A percentile compares a stretch with the other conserved stretches of the same genome.
Conservation (phyloP, 2,329 filamentous ascomycete species). For the Stachybotrys echinatus region DNA sequence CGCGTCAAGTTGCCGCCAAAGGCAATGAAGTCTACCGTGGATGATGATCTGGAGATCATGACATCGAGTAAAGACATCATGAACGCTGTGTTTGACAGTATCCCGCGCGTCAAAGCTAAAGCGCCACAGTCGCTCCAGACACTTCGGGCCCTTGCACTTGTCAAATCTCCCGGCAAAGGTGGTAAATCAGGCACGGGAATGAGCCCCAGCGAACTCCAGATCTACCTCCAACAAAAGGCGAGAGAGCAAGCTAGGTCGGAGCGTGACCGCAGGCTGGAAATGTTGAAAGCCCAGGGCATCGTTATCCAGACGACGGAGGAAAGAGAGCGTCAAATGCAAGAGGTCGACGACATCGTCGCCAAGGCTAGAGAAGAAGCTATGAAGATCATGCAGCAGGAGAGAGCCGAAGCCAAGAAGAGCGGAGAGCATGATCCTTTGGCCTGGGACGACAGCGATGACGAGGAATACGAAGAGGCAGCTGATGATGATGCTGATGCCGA, state of each 20-base stretch:
- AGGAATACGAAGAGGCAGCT: slow-evolving; percentile 38
- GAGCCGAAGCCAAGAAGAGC: slow-evolving; percentile 62
- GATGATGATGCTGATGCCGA: slow-evolving; percentile 32
- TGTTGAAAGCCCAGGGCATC: slow-evolving; percentile 74
- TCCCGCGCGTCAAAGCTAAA: slow-evolving; percentile 57
- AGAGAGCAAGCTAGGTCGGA: slow-evolving; percentile 75
- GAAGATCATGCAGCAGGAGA: slow-evolving; percentile 73
- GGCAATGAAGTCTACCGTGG: slow-evolving; percentile 32
- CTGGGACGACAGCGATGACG: slow-evolving; percentile 54
- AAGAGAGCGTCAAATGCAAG: slow-evolving; percentile 71
- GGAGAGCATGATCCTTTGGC: slow-evolving; percentile 45
- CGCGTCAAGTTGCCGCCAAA: slow-evolving; percentile 43
- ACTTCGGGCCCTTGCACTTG: slow-evolving; percentile 68
- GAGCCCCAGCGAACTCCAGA: slow-evolving; percentile 64
- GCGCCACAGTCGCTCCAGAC: slow-evolving; percentile 60
- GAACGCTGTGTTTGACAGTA: slow-evolving; percentile 63
- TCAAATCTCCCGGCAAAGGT: slow-evolving; percentile 58
- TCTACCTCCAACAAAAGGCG: slow-evolving; percentile 63
- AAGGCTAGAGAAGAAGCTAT: slow-evolving; percentile 73
- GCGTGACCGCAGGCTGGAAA: slow-evolving; percentile 69
- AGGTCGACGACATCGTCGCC: slow-evolving; percentile 83
- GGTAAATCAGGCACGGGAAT: slow-evolving; percentile 47
- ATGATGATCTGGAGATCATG: slow-evolving; percentile 62
- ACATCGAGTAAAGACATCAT: slow-evolving; percentile 44
- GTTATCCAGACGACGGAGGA: slow-evolving; percentile 82